These are phyloP conservation scores for Colletotrichum tropicicola DNA, from an alignment of 2,329 filamentous ascomycete genomes.

Conservation along the genomic window DNA sequence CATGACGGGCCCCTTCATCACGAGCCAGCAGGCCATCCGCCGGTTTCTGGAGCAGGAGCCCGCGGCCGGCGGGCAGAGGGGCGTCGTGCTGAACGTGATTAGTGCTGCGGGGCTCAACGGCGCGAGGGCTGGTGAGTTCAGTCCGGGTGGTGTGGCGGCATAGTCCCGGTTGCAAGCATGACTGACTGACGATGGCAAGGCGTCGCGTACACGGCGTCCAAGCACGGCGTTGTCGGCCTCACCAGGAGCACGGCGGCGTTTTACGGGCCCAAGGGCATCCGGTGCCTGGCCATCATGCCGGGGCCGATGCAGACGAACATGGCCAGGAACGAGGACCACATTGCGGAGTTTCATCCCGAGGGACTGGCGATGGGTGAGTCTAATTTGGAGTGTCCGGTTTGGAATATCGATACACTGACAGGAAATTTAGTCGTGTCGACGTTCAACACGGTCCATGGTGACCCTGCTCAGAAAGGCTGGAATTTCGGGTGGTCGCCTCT, in stretches of 20 bases:
- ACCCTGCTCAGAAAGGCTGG: slow-evolving; percentile 1
- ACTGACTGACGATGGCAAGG: slow-evolving; percentile 36
- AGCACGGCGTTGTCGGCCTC: slow-evolving; percentile 62
- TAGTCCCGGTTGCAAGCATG: neutral
- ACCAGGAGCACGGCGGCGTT: slow-evolving; percentile 66
- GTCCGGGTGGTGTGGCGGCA: fast-evolving
- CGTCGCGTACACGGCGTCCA: slow-evolving; percentile 60
- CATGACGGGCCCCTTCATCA: slow-evolving; percentile 62
- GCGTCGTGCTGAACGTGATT: slow-evolving; percentile 34
- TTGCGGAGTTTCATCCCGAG: slow-evolving; percentile 3
- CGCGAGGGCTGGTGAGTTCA: neutral
- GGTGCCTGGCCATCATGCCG: slow-evolving; percentile 43
- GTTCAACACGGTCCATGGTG: slow-evolving; percentile 2
- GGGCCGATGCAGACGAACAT: slow-evolving; percentile 68
- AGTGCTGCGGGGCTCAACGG: neutral
- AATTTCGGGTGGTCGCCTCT: slow-evolving; percentile 18
- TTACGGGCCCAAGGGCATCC: slow-evolving; percentile 63
- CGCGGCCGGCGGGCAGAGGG: slow-evolving; percentile 24
- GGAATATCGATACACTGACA: fast-evolving
- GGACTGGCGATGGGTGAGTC: slow-evolving; percentile 1
- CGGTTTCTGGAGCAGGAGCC: slow-evolving; percentile 52
- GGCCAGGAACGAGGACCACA: neutral
- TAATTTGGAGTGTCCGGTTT: neutral
- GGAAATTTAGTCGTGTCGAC: neutral
- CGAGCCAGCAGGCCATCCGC: slow-evolving; percentile 59